phyloP scores from a whole-genome alignment of 1,284 basidiomycete species.

The Rhodofomes roseus region DNA sequence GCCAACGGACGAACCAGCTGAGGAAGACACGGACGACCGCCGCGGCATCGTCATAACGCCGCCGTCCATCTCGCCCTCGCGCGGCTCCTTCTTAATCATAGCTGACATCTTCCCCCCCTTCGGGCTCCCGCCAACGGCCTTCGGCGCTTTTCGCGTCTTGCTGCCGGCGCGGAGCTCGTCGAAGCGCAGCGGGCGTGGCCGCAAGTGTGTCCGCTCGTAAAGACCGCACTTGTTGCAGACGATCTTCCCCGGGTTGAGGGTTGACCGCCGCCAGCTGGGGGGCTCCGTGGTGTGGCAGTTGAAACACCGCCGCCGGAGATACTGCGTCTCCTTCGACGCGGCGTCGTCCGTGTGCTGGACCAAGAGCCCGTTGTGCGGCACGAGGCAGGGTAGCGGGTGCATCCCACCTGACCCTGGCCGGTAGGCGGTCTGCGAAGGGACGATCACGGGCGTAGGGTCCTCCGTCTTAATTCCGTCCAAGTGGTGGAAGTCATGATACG shows the following conservation, averaged over 20 bases:
- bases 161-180: slow-evolving; percentile 80
- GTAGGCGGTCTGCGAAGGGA: slow-evolving; percentile 52
- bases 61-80: slow-evolving; percentile 38
- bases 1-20: slow-evolving; percentile 45
- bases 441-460: slow-evolving; percentile 51
- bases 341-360: slow-evolving; percentile 86
- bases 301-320: slow-evolving; percentile 78
- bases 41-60: slow-evolving; percentile 34
- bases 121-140: slow-evolving; percentile 34
- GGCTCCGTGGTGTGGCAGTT: slow-evolving; percentile 88
- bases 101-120: slow-evolving; percentile 34
- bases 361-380: slow-evolving; percentile 53
- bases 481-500: slow-evolving; percentile 46
- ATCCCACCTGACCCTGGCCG: slow-evolving; percentile 33
- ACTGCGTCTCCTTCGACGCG: slow-evolving; percentile 82
- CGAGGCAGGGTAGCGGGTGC: slow-evolving; percentile 43
- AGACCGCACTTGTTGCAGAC: slow-evolving; percentile 88
- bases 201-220: slow-evolving; percentile 80
- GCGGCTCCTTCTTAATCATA: slow-evolving; percentile 62
- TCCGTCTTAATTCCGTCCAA: slow-evolving; percentile 57
- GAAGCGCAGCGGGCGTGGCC: slow-evolving; percentile 75
- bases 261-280: slow-evolving; percentile 79
- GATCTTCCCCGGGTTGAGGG: slow-evolving; percentile 83
- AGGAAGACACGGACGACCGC: slow-evolving; percentile 58
- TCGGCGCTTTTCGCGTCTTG: slow-evolving; percentile 67